These are phyloP conservation scores for Stachybotrys echinatus DNA, from an alignment of 2,329 filamentous ascomycete genomes.

Conservation along the genomic window DNA sequence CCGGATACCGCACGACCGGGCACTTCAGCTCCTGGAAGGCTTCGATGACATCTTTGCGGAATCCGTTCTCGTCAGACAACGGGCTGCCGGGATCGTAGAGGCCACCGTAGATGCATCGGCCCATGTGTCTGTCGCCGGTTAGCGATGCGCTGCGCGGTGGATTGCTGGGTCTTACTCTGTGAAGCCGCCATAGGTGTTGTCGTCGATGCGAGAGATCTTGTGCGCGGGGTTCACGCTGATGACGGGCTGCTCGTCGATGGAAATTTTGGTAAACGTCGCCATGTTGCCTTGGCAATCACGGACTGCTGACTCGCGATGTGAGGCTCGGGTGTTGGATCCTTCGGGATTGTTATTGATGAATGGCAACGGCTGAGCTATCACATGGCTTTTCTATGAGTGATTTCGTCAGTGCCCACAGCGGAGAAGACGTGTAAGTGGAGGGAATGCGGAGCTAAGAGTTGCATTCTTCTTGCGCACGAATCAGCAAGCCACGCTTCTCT, in stretches of 20 bases:
- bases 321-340: no score
- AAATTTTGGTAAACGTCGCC: not conserved
- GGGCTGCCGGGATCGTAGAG: conserved; percentile 72
- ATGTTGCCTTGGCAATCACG: not conserved
- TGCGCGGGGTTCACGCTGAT: conserved; percentile 45
- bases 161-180: conserved; percentile 58
- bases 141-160: conserved; percentile 62
- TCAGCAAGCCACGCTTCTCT: not conserved
- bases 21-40: conserved; percentile 67
- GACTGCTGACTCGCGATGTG: not conserved
- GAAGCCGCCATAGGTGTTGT: conserved; percentile 77
- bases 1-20: conserved; percentile 73
- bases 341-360: not conserved
- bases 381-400: not conserved
- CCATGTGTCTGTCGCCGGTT: not conserved
- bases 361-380: not conserved
- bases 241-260: not conserved
- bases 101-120: conserved; percentile 75
- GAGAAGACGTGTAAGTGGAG: not conserved
- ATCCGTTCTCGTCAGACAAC: conserved; percentile 65
- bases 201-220: conserved; percentile 65
- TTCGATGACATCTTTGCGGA: conserved; percentile 70
- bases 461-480: not conserved
- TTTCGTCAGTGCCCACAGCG: not conserved
- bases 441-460: not conserved